phyloP scores from a whole-genome alignment of 176 grass and related monocot species.

The Avena eriantha region DNA sequence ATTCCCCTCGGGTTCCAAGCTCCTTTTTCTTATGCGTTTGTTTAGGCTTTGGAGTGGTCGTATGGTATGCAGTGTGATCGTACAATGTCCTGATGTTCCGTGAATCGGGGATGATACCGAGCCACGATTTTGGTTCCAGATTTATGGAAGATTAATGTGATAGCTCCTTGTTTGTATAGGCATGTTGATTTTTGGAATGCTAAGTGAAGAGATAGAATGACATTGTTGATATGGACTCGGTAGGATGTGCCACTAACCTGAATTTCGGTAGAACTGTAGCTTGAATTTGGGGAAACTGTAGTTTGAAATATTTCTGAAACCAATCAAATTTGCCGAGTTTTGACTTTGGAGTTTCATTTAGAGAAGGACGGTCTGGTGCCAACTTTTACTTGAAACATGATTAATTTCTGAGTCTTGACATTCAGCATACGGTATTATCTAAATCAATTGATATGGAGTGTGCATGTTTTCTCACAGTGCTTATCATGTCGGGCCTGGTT shows the following conservation, averaged over 20 bases:
- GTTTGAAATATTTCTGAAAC: neutral
- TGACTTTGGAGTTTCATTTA: neutral
- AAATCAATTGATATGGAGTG: constrained; percentile 8
- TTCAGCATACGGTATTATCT: neutral
- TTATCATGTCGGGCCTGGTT: neutral
- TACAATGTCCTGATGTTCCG: neutral
- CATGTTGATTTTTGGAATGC: neutral
- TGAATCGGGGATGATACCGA: neutral
- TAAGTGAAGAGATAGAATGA: neutral
- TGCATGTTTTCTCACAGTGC: constrained; percentile 35
- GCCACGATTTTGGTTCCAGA: neutral
- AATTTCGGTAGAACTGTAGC: neutral
- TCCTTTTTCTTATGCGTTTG: neutral
- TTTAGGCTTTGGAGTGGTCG: neutral
- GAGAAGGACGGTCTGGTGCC: neutral
- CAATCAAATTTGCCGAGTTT: neutral
- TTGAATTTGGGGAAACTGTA: neutral
- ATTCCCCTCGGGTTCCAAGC: neutral
- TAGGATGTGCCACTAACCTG: neutral
- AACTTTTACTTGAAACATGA: neutral
- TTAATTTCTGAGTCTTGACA: neutral
- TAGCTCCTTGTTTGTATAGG: neutral
- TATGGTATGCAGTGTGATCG: neutral
- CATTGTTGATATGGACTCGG: neutral
- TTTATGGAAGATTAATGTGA: neutral